Percentiles rank a stretch among this genome's conserved stretches.
Conservation (phyloP, 768 basidiomycete species). For the Grammothele lineata region DNA sequence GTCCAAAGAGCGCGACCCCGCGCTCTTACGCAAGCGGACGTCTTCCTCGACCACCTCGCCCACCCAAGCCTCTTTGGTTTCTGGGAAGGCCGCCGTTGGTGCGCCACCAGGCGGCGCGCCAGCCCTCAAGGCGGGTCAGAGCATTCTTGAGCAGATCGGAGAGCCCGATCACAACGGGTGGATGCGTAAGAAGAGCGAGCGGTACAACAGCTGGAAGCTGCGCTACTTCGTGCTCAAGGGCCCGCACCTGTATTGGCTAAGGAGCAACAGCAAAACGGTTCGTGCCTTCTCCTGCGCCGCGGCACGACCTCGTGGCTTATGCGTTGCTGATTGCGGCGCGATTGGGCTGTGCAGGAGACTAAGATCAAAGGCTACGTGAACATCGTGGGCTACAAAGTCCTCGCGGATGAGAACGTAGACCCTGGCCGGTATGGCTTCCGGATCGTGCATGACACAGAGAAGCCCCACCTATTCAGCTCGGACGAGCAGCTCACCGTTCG, state of each 20-base stretch:
- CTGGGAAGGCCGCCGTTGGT: background rate
- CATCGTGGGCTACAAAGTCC: slow-evolving; percentile 86
- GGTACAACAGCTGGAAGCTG: slow-evolving; percentile 89
- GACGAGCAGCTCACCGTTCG: slow-evolving; percentile 80
- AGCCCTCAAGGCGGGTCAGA: slow-evolving; percentile 45
- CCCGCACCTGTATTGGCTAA: slow-evolving; percentile 82
- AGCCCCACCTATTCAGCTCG: slow-evolving; percentile 87
- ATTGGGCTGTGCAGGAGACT: slow-evolving; percentile 58
- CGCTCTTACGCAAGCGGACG: slow-evolving; percentile 55
- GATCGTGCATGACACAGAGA: slow-evolving; percentile 84
- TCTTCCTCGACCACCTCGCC: slow-evolving; percentile 18
- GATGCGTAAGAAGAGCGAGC: slow-evolving; percentile 94
- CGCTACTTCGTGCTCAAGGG: slow-evolving; percentile 94
- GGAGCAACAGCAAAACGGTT: slow-evolving; percentile 61
- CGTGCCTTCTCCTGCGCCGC: slow-evolving; percentile 20
- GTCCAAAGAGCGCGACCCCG: slow-evolving; percentile 30
- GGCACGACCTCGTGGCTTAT: background rate
- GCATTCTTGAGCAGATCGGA: slow-evolving; percentile 88
- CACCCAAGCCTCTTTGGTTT: slow-evolving; percentile 3
- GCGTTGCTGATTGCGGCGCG: background rate
- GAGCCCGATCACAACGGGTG: slow-evolving; percentile 86
- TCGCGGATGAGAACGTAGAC: slow-evolving; percentile 87
- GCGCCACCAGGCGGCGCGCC: slow-evolving; percentile 14
- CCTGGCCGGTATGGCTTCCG: slow-evolving; percentile 95
- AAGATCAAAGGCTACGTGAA: slow-evolving; percentile 97